Conservation (phyloP, 139 green algal genomes). For the Pseudopediastrum boryanum region DNA sequence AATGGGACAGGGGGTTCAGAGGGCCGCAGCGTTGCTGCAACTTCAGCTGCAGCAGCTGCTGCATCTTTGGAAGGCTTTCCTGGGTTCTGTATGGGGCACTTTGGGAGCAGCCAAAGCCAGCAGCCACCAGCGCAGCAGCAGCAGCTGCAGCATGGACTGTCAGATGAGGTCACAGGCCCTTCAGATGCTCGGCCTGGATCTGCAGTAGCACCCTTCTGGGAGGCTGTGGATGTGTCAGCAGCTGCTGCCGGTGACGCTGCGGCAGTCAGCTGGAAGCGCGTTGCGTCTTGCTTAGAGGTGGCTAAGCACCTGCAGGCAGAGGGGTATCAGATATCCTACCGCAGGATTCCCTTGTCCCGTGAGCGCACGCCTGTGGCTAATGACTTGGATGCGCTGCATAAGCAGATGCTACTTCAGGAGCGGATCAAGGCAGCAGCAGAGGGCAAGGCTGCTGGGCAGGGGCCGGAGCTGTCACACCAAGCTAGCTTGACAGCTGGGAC, state of each 20-base stretch:
- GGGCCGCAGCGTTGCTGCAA: not conserved
- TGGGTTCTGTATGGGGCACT: slow-evolving; percentile 9
- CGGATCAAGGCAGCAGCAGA: slow-evolving; percentile 24
- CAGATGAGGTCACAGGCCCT: slow-evolving; percentile 47
- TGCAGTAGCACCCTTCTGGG: slow-evolving; percentile 58
- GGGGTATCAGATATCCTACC: slow-evolving; percentile 75
- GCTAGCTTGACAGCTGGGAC: not conserved
- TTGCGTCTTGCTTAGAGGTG: slow-evolving; percentile 29
- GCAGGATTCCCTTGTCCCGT: slow-evolving; percentile 82
- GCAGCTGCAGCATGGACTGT: not conserved
- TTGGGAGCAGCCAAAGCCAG: not conserved
- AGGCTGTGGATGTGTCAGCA: slow-evolving; percentile 43
- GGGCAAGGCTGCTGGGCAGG: not conserved
- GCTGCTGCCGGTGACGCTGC: not conserved
- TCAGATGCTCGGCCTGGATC: slow-evolving; percentile 47
- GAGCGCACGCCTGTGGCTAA: slow-evolving; percentile 80
- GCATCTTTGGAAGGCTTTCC: slow-evolving; percentile 1
- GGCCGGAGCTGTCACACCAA: not conserved
- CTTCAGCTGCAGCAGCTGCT: slow-evolving; percentile 2
- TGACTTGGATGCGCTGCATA: slow-evolving; percentile 78
- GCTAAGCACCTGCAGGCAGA: slow-evolving; percentile 54
- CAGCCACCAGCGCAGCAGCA: not conserved
- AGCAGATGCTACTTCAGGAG: slow-evolving; percentile 48
- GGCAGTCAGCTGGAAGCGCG: not conserved
- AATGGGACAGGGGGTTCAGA: not conserved